Evolutionary conservation across 768 basidiomycete genomes (phyloP).

Genomic region (Trametes maxima): DNA sequence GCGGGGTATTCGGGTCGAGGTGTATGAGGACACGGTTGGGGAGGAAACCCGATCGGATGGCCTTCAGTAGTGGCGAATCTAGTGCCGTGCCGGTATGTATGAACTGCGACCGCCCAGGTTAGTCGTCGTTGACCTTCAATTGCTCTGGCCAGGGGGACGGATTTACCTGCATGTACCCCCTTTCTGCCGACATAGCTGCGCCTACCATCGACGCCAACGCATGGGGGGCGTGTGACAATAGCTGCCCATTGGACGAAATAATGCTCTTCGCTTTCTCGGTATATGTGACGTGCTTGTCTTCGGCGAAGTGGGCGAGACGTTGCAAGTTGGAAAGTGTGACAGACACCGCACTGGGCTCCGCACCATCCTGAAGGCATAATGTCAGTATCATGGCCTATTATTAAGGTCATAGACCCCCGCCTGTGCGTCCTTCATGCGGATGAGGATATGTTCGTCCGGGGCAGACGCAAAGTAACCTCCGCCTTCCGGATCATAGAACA

Average conservation of each 20-base stretch:
- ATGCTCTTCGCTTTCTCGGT: constrained; percentile 27
- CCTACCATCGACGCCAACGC: constrained; percentile 29
- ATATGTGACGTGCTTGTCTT: constrained; percentile 27
- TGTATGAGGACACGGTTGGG: constrained; percentile 31
- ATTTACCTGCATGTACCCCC: constrained; percentile 28
- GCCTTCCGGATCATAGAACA: constrained; percentile 41
- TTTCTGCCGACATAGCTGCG: constrained; percentile 20
- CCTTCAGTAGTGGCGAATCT: constrained; percentile 14
- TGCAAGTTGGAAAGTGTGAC: constrained; percentile 33
- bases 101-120: constrained; percentile 14
- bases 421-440: constrained; percentile 42
- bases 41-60: constrained; percentile 21
- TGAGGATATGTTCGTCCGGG: constrained; percentile 38
- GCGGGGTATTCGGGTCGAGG: constrained; percentile 24
- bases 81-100: constrained; percentile 16
- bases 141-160: no score
- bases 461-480: constrained; percentile 45
- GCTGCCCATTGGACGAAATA: constrained; percentile 25
- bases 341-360: constrained; percentile 33
- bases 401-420: neutral
- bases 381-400: neutral
- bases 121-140: neutral
- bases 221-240: constrained; percentile 25
- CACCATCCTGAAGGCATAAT: constrained; percentile 31
- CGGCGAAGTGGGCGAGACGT: constrained; percentile 30